These are phyloP conservation scores for Verticillium nonalfalfae DNA, from an alignment of 2,329 filamentous ascomycete species.

Conservation along the genomic window DNA sequence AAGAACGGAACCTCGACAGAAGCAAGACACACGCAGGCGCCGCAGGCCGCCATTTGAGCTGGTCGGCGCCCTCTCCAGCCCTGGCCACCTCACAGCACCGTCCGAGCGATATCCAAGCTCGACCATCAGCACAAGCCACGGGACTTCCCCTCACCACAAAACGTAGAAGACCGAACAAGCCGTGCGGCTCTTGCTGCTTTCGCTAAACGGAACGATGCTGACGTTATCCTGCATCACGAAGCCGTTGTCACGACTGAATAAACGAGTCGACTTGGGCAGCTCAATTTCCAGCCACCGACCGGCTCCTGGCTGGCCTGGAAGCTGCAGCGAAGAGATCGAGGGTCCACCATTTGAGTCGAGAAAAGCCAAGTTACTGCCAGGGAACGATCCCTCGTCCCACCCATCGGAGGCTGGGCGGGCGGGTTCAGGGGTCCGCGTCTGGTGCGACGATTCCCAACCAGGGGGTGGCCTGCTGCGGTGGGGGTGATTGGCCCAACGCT, in stretches of 20 bases:
- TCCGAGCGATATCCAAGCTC: not conserved
- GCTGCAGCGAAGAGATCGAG: not conserved
- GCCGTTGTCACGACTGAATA: not conserved
- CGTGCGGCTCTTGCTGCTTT: not conserved
- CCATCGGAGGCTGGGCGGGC: not conserved
- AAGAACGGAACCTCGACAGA: not conserved
- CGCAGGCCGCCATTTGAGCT: not conserved
- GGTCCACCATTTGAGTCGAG: not conserved
- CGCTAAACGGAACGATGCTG: not conserved
- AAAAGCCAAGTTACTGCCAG: not conserved
- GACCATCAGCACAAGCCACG: not conserved
- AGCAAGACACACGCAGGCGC: not conserved
- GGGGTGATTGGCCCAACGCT: conserved; percentile 6
- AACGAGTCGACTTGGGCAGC: not conserved
- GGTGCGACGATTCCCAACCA: conserved; percentile 4
- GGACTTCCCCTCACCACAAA: not conserved
- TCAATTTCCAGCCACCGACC: not conserved
- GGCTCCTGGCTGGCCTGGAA: not conserved
- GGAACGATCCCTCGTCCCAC: not conserved
- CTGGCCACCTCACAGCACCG: not conserved
- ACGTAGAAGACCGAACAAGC: not conserved
- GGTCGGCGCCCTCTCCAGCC: not conserved
- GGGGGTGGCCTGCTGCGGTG: not conserved
- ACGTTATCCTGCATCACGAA: not conserved
- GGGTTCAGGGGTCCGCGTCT: conserved; percentile 5